A percentile compares a stretch with the other conserved stretches of the same genome.
These are phyloP conservation scores for Leccinellum rugosiceps DNA, from an alignment of 768 basidiomycete species.

Conservation along the genomic window DNA sequence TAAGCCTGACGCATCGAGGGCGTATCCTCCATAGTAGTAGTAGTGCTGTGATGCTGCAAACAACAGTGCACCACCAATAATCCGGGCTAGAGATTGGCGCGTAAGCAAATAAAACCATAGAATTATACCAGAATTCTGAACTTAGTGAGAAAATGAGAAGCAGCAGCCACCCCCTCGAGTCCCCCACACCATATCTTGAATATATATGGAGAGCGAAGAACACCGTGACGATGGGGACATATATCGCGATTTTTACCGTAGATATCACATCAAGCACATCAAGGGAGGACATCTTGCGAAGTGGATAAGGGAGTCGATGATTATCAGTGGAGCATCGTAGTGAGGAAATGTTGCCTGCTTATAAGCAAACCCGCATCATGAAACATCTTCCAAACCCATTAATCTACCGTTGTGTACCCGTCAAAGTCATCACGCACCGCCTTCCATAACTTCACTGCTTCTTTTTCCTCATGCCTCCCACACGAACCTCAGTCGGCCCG, in stretches of 20 bases:
- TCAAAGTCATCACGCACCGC: too few species aligned
- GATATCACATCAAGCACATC: constrained; percentile 48
- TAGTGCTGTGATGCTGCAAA: constrained; percentile 57
- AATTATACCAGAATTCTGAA: constrained; percentile 30
- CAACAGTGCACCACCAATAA: constrained; percentile 54
- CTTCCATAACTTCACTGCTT: too few species aligned
- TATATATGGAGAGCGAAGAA: constrained; percentile 43
- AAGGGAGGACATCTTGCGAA: constrained; percentile 31
- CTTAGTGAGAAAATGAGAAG: constrained; percentile 56
- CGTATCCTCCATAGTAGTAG: constrained; percentile 38
- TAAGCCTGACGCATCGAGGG: constrained; percentile 37
- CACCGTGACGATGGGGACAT: constrained; percentile 53
- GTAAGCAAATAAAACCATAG: constrained; percentile 1
- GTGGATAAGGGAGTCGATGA: not conserved
- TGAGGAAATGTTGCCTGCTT: not conserved
- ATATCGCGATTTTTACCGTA: constrained; percentile 56
- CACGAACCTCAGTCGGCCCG: too few species aligned
- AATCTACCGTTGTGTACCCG: too few species aligned
- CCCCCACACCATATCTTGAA: constrained; percentile 52
- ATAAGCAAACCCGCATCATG: too few species aligned
- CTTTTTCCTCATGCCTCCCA: too few species aligned
- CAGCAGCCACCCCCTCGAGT: constrained; percentile 62
- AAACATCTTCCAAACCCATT: too few species aligned
- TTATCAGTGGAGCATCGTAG: not conserved
- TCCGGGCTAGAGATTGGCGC: constrained; percentile 41